phyloP scores from a whole-genome alignment of 169 alveolate species.

The Cryptosporidium meleagridis region DNA sequence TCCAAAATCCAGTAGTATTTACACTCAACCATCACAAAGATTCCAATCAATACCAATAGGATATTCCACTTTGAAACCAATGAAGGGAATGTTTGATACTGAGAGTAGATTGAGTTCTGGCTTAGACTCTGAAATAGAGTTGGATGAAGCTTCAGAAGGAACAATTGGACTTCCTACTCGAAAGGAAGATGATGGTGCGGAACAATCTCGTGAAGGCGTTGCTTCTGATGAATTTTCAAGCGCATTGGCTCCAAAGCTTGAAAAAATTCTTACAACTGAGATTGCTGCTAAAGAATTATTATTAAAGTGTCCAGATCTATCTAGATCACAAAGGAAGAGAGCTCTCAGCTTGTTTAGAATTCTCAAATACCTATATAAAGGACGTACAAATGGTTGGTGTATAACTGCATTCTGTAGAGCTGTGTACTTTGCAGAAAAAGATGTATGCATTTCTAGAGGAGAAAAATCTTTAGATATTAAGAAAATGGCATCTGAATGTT shows the following conservation, averaged over 20 bases:
- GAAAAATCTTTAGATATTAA: slow-evolving; percentile 5
- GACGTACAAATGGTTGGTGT: slow-evolving; percentile 33
- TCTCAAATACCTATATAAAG: slow-evolving; percentile 35
- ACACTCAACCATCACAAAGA: slow-evolving; percentile 23
- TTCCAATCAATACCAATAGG: background rate
- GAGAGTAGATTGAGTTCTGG: too few species aligned
- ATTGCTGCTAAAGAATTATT: background rate
- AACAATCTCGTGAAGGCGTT: background rate
- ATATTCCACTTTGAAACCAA: slow-evolving; percentile 51
- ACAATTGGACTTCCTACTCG: slow-evolving; percentile 37
- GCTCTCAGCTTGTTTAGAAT: slow-evolving; percentile 62
- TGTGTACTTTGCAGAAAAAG: slow-evolving; percentile 55
- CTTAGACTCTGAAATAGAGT: background rate
- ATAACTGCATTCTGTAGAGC: slow-evolving; percentile 73
- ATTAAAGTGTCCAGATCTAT: slow-evolving; percentile 31
- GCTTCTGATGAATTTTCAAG: background rate
- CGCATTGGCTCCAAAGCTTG: background rate
- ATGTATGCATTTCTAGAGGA: slow-evolving; percentile 8
- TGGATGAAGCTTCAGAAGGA: slow-evolving; percentile 24
- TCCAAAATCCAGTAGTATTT: slow-evolving; percentile 14
- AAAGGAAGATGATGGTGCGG: background rate
- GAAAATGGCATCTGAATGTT: slow-evolving; percentile 48
- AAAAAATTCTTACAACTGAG: slow-evolving; percentile 13
- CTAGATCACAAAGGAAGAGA: slow-evolving; percentile 40
- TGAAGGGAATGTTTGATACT: background rate